phyloP scores from a whole-genome alignment of 768 basidiomycete genomes.

The Suillus subaureus region DNA sequence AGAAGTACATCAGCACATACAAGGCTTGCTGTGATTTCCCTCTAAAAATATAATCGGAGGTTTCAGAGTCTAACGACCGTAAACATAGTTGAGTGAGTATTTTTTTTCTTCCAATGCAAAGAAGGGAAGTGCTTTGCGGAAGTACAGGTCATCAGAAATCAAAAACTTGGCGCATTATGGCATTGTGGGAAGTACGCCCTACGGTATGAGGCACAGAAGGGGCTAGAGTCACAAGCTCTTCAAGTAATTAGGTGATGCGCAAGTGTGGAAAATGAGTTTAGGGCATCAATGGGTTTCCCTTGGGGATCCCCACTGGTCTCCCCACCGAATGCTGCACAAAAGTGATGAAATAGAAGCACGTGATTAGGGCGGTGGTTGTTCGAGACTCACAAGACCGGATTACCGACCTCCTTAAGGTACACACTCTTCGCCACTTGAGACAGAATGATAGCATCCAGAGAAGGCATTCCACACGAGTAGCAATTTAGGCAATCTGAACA shows the following conservation, averaged over 20 bases:
- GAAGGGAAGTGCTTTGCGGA: not conserved
- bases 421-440: not conserved
- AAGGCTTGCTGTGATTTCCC: not conserved
- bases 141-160: not conserved
- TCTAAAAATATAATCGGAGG: not conserved
- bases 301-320: not conserved
- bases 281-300: not conserved
- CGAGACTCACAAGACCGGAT: not conserved
- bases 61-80: not conserved
- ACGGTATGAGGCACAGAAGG: not conserved
- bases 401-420: not conserved
- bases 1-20: not conserved
- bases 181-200: not conserved
- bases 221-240: not conserved
- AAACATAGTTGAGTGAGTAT: not conserved
- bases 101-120: not conserved
- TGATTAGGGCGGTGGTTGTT: not conserved
- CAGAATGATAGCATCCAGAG: not conserved
- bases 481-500: slow-evolving; percentile 3
- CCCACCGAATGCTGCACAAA: not conserved
- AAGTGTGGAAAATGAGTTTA: not conserved
- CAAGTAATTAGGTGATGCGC: not conserved
- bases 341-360: not conserved
- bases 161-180: not conserved
- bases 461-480: not conserved